phyloP scores from a whole-genome alignment of 192 early-diverging fungal genomes.

The Blastocladiella britannica region DNA sequence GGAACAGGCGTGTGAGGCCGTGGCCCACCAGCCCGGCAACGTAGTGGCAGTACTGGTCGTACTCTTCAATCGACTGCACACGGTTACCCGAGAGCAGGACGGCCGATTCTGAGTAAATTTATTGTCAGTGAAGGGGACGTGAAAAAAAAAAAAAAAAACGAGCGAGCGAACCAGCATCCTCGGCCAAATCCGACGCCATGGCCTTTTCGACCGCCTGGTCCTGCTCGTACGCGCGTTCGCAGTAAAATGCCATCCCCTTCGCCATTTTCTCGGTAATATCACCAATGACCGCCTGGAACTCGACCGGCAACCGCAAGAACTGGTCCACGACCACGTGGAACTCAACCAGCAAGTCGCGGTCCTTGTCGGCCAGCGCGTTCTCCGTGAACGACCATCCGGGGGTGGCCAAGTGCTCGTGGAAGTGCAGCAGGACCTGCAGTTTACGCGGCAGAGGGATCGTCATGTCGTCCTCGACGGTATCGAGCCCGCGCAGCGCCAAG shows the following conservation, averaged over 20 bases:
- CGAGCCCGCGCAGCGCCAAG: slow-evolving; percentile 79
- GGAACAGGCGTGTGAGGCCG: slow-evolving; percentile 80
- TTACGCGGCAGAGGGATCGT: slow-evolving; percentile 59
- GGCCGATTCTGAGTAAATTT: too few species aligned
- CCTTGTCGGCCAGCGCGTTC: slow-evolving; percentile 82
- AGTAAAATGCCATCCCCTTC: slow-evolving; percentile 83
- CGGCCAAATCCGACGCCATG: too few species aligned
- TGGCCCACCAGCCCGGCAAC: slow-evolving; percentile 90
- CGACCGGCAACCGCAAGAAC: slow-evolving; percentile 54
- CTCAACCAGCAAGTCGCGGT: slow-evolving; percentile 67
- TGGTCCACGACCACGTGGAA: slow-evolving; percentile 78
- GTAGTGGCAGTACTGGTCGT: slow-evolving; percentile 93
- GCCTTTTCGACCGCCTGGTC: slow-evolving; percentile 20
- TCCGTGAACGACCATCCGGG: slow-evolving; percentile 59
- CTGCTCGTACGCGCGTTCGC: slow-evolving; percentile 23
- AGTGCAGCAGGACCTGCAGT: slow-evolving; percentile 46
- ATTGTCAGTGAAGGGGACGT: too few species aligned
- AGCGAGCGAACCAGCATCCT: too few species aligned
- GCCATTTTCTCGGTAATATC: slow-evolving; percentile 88
- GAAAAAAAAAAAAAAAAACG: too few species aligned
- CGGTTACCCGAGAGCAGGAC: slow-evolving; percentile 16
- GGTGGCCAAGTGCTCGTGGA: slow-evolving; percentile 60
- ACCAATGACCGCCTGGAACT: slow-evolving; percentile 67
- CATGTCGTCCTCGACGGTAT: slow-evolving; percentile 99
- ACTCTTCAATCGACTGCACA: slow-evolving; percentile 54